A percentile compares a stretch with the other conserved stretches of the same genome.
These are phyloP conservation scores for Fusarium siculi DNA, from an alignment of 2,329 filamentous ascomycete genomes.

Conservation along the genomic window DNA sequence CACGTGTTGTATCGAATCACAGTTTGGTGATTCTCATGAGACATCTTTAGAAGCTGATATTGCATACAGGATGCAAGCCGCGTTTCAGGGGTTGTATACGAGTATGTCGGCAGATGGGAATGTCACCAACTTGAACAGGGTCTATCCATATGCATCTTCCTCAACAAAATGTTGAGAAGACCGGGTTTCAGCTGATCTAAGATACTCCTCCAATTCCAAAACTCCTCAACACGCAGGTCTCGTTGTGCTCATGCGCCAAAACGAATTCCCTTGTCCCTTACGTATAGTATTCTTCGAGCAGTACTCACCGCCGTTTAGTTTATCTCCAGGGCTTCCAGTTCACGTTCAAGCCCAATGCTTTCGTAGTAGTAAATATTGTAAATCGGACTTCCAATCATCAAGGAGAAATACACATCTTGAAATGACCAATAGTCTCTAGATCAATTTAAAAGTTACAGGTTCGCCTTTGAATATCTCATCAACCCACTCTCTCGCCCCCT, in stretches of 20 bases:
- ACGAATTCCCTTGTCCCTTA: background rate
- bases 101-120: background rate
- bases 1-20: background rate
- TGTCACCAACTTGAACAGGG: background rate
- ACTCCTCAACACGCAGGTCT: background rate
- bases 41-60: background rate
- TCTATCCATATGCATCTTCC: background rate
- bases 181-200: background rate
- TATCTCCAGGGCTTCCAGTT: rapidly evolving
- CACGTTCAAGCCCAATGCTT: background rate
- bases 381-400: rapidly evolving
- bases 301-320: background rate
- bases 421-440: background rate
- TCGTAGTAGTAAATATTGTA: rapidly evolving
- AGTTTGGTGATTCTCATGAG: background rate
- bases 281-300: background rate
- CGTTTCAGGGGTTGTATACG: background rate
- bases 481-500: background rate
- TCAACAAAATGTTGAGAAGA: background rate
- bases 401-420: too few species aligned
- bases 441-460: background rate
- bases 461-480: background rate
- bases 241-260: constrained; percentile 9
- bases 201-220: background rate
- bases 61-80: background rate